phyloP scores from a whole-genome alignment of 345 rosid genomes.

The Rhodamnia rubescens region DNA sequence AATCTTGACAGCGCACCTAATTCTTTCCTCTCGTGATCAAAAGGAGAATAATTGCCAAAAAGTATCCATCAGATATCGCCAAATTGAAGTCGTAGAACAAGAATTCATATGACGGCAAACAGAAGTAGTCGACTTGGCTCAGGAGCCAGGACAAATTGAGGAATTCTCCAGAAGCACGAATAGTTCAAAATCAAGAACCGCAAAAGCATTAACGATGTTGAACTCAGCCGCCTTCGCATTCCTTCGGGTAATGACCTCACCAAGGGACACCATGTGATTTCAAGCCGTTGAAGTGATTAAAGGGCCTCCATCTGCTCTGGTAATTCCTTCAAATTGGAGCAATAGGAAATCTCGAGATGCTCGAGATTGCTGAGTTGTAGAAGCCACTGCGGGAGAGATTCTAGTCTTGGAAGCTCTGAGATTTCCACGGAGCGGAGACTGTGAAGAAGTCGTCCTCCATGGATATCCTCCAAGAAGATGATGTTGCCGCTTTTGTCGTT shows the following conservation, averaged over 20 bases:
- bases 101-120: too few relatives aligned
- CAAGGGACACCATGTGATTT: fast-evolving
- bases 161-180: too few relatives aligned
- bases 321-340: neutral
- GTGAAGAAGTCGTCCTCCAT: neutral
- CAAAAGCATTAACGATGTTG: too few relatives aligned
- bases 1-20: neutral
- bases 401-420: neutral
- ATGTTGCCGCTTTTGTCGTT: neutral
- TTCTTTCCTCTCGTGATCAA: neutral
- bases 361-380: neutral
- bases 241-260: neutral
- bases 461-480: neutral
- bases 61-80: neutral
- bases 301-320: neutral
- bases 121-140: too few relatives aligned
- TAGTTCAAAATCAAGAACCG: too few relatives aligned
- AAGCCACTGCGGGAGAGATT: neutral
- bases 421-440: neutral
- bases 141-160: too few relatives aligned
- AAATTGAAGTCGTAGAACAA: neutral
- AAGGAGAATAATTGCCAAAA: neutral
- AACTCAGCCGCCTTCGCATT: neutral
- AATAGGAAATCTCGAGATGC: fast-evolving
- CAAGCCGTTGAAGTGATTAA: neutral